Evolutionary conservation across 78 protist genomes (phyloP), one percentile per base, ranked within the genome.

Genomic region (Chrysochromulina tobinii): DNA sequence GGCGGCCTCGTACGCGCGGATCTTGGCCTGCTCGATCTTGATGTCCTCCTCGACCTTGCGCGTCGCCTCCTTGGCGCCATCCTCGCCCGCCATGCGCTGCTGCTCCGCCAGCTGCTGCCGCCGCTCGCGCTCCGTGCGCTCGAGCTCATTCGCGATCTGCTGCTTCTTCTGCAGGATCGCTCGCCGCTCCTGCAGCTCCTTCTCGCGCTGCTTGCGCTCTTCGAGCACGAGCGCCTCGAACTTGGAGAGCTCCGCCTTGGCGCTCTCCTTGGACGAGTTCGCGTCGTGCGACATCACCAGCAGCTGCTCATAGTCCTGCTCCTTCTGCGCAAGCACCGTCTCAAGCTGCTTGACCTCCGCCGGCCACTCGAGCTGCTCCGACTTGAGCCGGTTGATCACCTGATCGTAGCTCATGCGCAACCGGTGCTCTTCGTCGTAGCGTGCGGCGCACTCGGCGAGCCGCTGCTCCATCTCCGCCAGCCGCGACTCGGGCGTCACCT

Each of bases 381-480:
- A 87, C 81, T 93, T 57, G 20, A 95, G 94, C 64, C 95, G 81
- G 54, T 90, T n/a, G 15, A 88, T 21, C 53, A 95, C 93, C 90
- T 92, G 91, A 59, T 94, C 90, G 89, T 94, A 95, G 6, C 95
- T 95, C 73, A 83, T 59, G 9, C 85, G 61, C 15, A 84, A 75
- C 72, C 89, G 3, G 23, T 69, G 75, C 2, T 95, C 96, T 57
- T 95, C 96, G 89, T 95, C 94, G 88, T 88, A 92, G 81, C 91
- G 86, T 21, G 93, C 95, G 9, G 94, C 90, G 14, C 90, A 6
- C 73, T 87, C 90, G 51, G 93, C 96, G 3, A 96, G 94, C 1
- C 2, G 12, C 50, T 18, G 6, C 61, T 79, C 87, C 64, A 1
- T 11, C 11, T 3, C 23, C 11, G n/a, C n/a, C 51, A 50, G 58